Percentiles rank a stretch among this genome's conserved stretches.
Conservation (phyloP, 129 eudicot species). For the Rutidosis leptorrhynchoides region DNA sequence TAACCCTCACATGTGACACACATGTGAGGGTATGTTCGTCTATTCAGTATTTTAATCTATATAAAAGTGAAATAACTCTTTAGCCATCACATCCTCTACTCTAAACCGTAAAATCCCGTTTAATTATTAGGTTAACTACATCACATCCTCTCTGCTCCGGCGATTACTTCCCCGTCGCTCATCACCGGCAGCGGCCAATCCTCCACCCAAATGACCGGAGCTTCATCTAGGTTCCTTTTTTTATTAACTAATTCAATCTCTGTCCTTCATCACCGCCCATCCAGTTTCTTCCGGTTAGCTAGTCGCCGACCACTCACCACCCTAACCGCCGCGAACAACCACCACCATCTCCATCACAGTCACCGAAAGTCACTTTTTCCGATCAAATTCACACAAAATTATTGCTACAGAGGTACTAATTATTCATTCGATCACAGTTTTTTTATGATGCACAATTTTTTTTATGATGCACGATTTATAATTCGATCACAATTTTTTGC, state of each 20-base stretch:
- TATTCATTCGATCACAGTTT: conserved; percentile 16
- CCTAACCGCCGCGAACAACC: conserved; percentile 21
- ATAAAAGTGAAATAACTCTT: no score
- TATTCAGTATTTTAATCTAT: no score
- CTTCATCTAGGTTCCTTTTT: conserved; percentile 43
- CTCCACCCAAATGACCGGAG: conserved; percentile 22
- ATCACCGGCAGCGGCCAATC: conserved; percentile 2
- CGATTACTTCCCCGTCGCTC: conserved; percentile 17
- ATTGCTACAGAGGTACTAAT: conserved; percentile 38
- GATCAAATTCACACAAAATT: conserved; percentile 14
- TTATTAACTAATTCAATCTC: conserved; percentile 43
- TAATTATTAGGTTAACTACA: background rate
- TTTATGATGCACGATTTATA: no score
- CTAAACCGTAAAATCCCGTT: background rate
- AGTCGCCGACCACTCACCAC: conserved; percentile 20
- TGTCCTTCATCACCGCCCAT: conserved; percentile 36
- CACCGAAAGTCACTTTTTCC: conserved; percentile 8
- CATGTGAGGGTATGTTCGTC: no score
- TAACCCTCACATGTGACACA: no score
- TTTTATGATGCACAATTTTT: no score
- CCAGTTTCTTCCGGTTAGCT: conserved; percentile 34
- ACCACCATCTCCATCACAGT: conserved; percentile 8
- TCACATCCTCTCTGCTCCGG: conserved; percentile 18
- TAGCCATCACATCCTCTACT: no score
- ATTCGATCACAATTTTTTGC: no score